Evolutionary conservation across 2,329 filamentous ascomycete genomes (phyloP).

Genomic region (Stagonosporopsis cucurbitacearum): DNA sequence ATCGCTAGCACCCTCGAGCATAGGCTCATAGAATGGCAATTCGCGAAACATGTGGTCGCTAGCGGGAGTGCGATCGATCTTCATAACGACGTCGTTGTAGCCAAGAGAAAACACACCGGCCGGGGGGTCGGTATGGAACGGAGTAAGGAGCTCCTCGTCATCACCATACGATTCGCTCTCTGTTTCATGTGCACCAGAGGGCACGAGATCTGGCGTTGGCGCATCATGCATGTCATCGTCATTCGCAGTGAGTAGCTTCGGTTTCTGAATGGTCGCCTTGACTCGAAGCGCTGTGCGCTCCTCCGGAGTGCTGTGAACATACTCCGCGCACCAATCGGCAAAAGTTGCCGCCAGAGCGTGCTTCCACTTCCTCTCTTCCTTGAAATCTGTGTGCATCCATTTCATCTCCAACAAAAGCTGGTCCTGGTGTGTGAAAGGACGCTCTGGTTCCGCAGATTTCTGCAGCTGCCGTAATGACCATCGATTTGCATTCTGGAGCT

Average conservation of each 20-base stretch:
- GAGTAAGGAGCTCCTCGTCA: constrained; percentile 51
- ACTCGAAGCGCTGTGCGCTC: constrained; percentile 74
- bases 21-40: constrained; percentile 74
- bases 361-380: constrained; percentile 95
- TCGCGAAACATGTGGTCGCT: constrained; percentile 80
- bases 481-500: constrained; percentile 86
- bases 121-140: constrained; percentile 61
- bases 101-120: constrained; percentile 84
- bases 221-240: constrained; percentile 48
- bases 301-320: constrained; percentile 69
- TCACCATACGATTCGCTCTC: constrained; percentile 49
- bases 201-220: constrained; percentile 49
- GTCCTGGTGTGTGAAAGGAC: constrained; percentile 82
- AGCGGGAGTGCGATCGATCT: constrained; percentile 73
- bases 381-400: constrained; percentile 97
- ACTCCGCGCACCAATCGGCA: constrained; percentile 83
- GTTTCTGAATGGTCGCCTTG: constrained; percentile 53
- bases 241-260: constrained; percentile 17
- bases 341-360: constrained; percentile 78
- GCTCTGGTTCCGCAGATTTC: constrained; percentile 78
- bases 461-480: constrained; percentile 93
- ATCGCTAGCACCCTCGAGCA: constrained; percentile 41
- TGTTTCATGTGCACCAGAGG: constrained; percentile 47
- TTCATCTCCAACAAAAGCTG: constrained; percentile 88
- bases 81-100: constrained; percentile 81